Base-by-base conservation (phyloP, 2,329 filamentous ascomycete genomes). In the Penicillium sp. region DNA sequence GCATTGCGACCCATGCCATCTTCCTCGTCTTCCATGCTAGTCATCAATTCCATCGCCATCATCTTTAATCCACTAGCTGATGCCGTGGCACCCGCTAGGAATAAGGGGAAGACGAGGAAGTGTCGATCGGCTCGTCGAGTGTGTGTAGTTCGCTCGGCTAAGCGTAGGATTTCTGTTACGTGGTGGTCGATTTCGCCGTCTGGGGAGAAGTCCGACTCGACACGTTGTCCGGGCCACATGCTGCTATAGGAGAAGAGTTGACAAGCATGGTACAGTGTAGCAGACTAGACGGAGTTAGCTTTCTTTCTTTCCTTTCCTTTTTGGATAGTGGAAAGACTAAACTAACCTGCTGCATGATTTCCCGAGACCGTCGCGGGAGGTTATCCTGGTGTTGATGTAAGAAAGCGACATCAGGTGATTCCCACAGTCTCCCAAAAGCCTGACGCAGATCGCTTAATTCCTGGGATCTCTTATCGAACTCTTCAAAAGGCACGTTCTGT, bases 231-330 rank as follows among this genome's bases (percentile, higher is more conserved):
- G 3, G 78, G 75, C 73, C 78, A 84, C 77, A 85, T 80, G 63
- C 78, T 81, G 6, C 80, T 83, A 55, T 80, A 78, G n/a, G 78
- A 77, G 65, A 83, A 84, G 50, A 85, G 75, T 19, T 81, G 73
- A 43, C 76, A 78, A 21, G 74, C 74, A 61, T 82, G 79, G 68
- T 81, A 83, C 13, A 84, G 73, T 9, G 81, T 78, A 56, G 60
- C 52, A 47, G 65, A 63, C 66, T 65, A 45, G 8, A 35, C 9
- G 46, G 35, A 13, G 31, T 45, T 46, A 58, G 38, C 2, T 19
- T 17, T 25, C 23, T 15, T 31, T 8, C 23, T 25, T 25, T 25
- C 23, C 23, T 25, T 6, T 25, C 23, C 23, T 25, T 25, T 25
- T 25, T 25, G 23, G 23, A 25, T 25, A 25, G 23, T 5, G 23